Conservation (phyloP, 139 green algal species). For the Chlorokybus atmophyticus region DNA sequence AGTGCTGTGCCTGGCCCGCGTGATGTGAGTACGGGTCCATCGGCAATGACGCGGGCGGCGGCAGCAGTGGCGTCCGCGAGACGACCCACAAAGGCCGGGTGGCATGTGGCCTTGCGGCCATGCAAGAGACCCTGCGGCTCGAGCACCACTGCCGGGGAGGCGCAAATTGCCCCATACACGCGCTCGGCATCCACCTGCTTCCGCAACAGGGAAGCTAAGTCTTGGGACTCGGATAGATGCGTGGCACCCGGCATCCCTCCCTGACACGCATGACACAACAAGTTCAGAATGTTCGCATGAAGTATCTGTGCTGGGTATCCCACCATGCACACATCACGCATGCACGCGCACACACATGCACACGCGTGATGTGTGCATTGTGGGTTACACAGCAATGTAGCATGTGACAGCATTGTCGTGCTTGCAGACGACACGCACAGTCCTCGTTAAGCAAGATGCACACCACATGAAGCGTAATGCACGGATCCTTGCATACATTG, state of each 20-base stretch:
- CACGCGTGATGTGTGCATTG: too few species aligned
- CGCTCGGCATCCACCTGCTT: slow-evolving; percentile 39
- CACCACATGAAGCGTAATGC: too few species aligned
- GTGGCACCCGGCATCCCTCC: slow-evolving; percentile 89
- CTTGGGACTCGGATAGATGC: slow-evolving; percentile 50
- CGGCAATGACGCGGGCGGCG: slow-evolving; percentile 67
- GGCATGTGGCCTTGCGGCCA: slow-evolving; percentile 56
- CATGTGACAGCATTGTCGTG: too few species aligned
- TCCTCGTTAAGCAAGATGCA: too few species aligned
- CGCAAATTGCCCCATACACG: slow-evolving; percentile 82
- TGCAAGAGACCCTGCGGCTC: slow-evolving; percentile 63
- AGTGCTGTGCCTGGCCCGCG: slow-evolving; percentile 80
- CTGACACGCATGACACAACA: slow-evolving; percentile 4
- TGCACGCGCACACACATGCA: too few species aligned
- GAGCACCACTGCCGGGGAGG: slow-evolving; percentile 78
- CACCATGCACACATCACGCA: too few species aligned
- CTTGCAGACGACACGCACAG: too few species aligned
- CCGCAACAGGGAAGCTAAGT: slow-evolving; percentile 26
- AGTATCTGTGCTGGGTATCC: too few species aligned
- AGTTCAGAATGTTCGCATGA: not conserved
- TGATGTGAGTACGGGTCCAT: slow-evolving; percentile 70
- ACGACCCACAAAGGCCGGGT: slow-evolving; percentile 65
- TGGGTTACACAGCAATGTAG: too few species aligned
- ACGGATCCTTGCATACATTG: too few species aligned
- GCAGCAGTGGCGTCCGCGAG: slow-evolving; percentile 7